Base-by-base conservation (phyloP, 2,329 filamentous ascomycete genomes). In the Neonectria coccinea region DNA sequence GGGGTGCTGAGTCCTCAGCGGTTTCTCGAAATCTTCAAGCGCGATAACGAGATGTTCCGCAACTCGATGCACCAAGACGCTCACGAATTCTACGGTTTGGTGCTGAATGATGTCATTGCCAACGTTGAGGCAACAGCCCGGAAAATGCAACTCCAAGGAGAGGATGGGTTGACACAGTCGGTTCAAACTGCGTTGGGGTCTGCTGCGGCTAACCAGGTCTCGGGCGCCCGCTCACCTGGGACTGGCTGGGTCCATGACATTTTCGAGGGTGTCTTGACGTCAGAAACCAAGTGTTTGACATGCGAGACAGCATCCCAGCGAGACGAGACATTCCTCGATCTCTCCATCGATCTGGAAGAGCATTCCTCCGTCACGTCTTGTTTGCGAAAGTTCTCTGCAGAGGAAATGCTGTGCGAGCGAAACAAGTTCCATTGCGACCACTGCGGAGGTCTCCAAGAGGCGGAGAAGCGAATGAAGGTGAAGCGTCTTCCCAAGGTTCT, bases 371-470 rank as follows among this genome's bases (percentile, higher is more conserved):
- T 99, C 4, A 98, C 96, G 3, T 95, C 96, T 27, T 99, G 96
- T 77, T 81, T 99, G 68, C 88, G 93, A 64, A 97, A 97, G 74
- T 99, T 99, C 75, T 99, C 96, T 0, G 94, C 96, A 50, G 96
- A 98, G 74, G 96, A 99, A 79, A 97, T 98, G 93, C 86, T 99
- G 62, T 98, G 96, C 76, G 96, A 99, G 81, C 88, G 94, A 65
- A 98, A 99, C 83, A 99, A 99, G 77, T 99, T 99, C 71, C 95
- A 99, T 76, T 99, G 96, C 80, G 96, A 99, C 77, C 94, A 94
- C 73, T 99, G 96, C 72, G 96, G 96, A 57, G 96, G 96, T 3
- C 83, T 99, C 59, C 96, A 99, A 79, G 96, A 99, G 80, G 96
- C 96, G 0, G 96, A 99, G 79, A 99, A 98, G 83, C 89, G 96